Evolutionary conservation across 768 basidiomycete species (phyloP).

Genomic region (Rhodosporidiobolus sp.): DNA sequence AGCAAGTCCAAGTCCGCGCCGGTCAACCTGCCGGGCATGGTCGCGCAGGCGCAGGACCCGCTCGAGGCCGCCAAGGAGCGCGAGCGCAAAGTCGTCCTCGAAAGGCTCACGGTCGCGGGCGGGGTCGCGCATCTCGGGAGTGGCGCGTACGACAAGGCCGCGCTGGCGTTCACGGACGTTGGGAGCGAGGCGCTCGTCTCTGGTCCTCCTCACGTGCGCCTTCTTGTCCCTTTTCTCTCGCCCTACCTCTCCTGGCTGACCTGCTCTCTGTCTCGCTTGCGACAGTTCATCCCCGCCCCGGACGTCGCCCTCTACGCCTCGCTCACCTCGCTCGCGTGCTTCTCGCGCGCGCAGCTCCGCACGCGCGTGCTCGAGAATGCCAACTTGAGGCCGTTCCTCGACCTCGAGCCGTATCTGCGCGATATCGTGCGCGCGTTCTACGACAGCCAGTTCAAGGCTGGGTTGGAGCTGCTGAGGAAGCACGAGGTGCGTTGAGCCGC

Average conservation of each 20-base stretch:
- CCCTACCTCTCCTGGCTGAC: not conserved
- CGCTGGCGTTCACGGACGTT: conserved; percentile 56
- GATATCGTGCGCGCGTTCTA: conserved; percentile 84
- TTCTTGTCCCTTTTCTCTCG: not conserved
- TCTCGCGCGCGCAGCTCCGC: conserved; percentile 68
- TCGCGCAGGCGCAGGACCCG: conserved; percentile 38
- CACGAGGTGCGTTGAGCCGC: conserved; percentile 58
- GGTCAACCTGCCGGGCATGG: conserved; percentile 45
- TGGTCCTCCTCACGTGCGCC: conserved; percentile 6
- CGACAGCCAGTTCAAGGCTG: conserved; percentile 77
- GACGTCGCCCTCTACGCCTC: conserved; percentile 87
- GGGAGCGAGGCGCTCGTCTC: conserved; percentile 37
- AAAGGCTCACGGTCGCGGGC: conserved; percentile 75
- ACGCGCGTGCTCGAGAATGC: conserved; percentile 62
- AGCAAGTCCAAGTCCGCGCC: conserved; percentile 19
- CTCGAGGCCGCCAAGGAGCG: conserved; percentile 54
- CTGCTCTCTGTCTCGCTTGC: not conserved
- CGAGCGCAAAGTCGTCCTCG: conserved; percentile 66
- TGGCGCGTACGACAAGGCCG: conserved; percentile 75
- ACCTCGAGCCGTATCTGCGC: conserved; percentile 79
- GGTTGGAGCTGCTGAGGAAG: conserved; percentile 67
- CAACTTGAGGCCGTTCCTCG: conserved; percentile 67
- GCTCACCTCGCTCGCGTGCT: conserved; percentile 74
- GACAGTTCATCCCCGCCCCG: conserved; percentile 67
- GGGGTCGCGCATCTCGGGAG: conserved; percentile 72